phyloP scores from a whole-genome alignment of 306 rosid species.

The Prinsepia uniflora region DNA sequence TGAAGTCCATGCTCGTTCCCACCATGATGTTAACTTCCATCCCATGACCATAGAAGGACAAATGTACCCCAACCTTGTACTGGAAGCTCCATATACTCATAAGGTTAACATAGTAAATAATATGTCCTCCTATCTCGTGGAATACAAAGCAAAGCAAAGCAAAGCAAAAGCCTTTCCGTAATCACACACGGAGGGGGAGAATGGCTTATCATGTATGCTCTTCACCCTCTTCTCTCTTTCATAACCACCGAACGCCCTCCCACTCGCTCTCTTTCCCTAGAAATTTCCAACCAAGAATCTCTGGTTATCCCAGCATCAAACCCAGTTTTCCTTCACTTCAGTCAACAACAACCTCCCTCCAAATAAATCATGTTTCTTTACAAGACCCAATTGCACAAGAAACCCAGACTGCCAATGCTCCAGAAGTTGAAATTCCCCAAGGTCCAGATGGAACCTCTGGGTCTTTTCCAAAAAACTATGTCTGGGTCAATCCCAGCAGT shows the following conservation, averaged over 20 bases:
- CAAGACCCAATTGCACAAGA: slow-evolving; percentile 45
- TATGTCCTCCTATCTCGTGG: neutral
- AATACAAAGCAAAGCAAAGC: neutral
- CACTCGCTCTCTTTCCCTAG: slow-evolving; percentile 23
- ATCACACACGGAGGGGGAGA: neutral
- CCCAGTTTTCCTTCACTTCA: slow-evolving; percentile 25
- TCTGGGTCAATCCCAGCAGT: slow-evolving; percentile 92
- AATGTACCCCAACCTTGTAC: neutral
- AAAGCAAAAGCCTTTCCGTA: neutral
- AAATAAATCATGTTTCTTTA: slow-evolving; percentile 47
- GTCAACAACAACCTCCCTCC: slow-evolving; percentile 38
- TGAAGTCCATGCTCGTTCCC: no score
- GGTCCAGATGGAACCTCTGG: slow-evolving; percentile 37
- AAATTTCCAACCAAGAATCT: slow-evolving; percentile 26
- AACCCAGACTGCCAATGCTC: slow-evolving; percentile 20
- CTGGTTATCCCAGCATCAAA: slow-evolving; percentile 17
- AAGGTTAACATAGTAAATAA: slow-evolving; percentile 18
- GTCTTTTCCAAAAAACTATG: slow-evolving; percentile 40
- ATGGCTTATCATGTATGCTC: slow-evolving; percentile 72
- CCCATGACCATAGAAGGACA: neutral
- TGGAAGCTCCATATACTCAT: neutral
- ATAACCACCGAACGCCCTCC: slow-evolving; percentile 37
- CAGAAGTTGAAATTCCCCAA: slow-evolving; percentile 15
- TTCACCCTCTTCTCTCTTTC: slow-evolving; percentile 56
- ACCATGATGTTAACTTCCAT: no score